A percentile compares a stretch with the other conserved stretches of the same genome.
phyloP scores from a whole-genome alignment of 129 eudicot species.

The Helianthus tuberosus region DNA sequence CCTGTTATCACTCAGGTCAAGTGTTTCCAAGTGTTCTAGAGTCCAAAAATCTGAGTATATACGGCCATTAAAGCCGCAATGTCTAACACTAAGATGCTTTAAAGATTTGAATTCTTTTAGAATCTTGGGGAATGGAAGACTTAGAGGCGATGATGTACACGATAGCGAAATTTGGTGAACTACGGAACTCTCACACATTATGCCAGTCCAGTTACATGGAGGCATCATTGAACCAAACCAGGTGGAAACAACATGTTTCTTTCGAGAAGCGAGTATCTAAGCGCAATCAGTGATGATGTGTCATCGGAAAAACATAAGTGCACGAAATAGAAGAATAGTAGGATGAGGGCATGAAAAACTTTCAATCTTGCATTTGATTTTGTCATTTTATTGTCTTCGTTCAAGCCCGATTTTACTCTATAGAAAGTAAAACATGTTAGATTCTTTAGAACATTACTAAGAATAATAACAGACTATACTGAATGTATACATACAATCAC shows the following conservation, averaged over 20 bases:
- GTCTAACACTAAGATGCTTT: conserved; percentile 68
- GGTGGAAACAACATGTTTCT: conserved; percentile 45
- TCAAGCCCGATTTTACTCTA: conserved; percentile 22
- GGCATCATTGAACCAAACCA: conserved; percentile 62
- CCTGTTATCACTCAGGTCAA: conserved; percentile 70
- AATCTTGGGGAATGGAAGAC: conserved; percentile 61
- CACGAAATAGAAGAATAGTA: conserved; percentile 36
- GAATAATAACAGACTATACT: not conserved
- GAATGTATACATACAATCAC: not conserved
- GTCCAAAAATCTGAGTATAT: conserved; percentile 63
- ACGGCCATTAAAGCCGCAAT: conserved; percentile 61
- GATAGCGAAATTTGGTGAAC: conserved; percentile 53
- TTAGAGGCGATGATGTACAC: conserved; percentile 47
- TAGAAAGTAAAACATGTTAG: conserved; percentile 9
- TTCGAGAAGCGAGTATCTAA: conserved; percentile 45
- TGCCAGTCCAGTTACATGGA: conserved; percentile 90
- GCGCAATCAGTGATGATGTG: conserved; percentile 42
- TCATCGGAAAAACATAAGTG: conserved; percentile 38
- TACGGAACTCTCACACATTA: conserved; percentile 51
- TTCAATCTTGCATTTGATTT: conserved; percentile 32
- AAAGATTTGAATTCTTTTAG: conserved; percentile 55
- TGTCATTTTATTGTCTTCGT: conserved; percentile 22
- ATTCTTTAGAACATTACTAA: not conserved
- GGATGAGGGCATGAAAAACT: conserved; percentile 20
- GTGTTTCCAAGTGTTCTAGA: conserved; percentile 49